Evolutionary conservation across 2,329 filamentous ascomycete genomes (phyloP).

Genomic region (Xylariaceae sp.): DNA sequence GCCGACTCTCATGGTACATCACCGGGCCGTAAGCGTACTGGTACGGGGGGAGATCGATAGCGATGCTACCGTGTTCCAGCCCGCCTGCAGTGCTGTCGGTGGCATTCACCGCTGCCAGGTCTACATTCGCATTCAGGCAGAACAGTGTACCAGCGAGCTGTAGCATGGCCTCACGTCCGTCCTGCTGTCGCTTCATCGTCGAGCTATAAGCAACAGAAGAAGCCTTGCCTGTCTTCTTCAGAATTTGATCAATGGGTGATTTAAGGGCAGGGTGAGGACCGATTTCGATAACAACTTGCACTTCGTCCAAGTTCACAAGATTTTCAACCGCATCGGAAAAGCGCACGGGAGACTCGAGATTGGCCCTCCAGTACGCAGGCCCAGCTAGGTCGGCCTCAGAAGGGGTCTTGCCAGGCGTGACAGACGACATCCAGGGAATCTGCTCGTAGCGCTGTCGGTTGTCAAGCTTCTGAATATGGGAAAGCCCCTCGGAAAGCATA

Average conservation of each 20-base stretch:
- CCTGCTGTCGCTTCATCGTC: conserved; percentile 4
- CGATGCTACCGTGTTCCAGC: conserved; percentile 13
- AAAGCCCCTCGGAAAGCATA: neutral
- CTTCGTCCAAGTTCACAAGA: neutral
- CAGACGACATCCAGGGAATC: conserved; percentile 13
- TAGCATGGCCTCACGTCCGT: neutral
- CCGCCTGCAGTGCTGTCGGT: neutral
- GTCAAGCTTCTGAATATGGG: neutral
- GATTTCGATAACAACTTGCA: conserved; percentile 16
- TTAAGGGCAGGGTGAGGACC: conserved; percentile 23
- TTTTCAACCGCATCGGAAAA: conserved; percentile 16
- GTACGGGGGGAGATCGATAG: conserved; percentile 19
- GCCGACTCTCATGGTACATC: conserved; percentile 18
- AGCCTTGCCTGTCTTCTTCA: conserved; percentile 3
- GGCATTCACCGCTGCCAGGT: conserved; percentile 18
- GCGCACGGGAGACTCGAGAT: conserved; percentile 24
- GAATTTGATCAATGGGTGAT: conserved; percentile 14
- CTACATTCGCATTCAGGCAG: conserved; percentile 4
- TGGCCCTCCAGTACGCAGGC: conserved; percentile 24
- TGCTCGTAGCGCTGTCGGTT: neutral
- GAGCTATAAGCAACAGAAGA: neutral
- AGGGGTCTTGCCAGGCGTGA: conserved; percentile 4
- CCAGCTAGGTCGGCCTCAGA: neutral
- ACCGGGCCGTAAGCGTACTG: conserved; percentile 21
- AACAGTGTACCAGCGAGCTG: conserved; percentile 19